Evolutionary conservation across 306 rosid genomes (phyloP).

Genomic region (Nissolia schottii): DNA sequence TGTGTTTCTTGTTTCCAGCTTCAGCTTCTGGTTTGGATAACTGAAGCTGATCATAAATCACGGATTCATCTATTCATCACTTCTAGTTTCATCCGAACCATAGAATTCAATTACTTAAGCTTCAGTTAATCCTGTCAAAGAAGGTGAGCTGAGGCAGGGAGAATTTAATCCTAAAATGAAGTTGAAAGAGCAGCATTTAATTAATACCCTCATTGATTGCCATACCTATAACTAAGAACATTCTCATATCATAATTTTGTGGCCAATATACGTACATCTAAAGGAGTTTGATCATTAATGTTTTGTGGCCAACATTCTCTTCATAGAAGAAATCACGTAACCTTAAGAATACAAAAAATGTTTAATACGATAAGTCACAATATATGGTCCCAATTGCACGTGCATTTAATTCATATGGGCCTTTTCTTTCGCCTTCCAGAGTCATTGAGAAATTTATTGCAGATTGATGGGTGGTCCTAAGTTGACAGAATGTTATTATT

Average conservation of each 20-base stretch:
- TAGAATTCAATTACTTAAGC: neutral
- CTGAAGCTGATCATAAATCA: neutral
- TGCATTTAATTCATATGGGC: constrained; percentile 31
- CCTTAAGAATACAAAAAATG: constrained; percentile 30
- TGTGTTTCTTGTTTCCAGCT: neutral
- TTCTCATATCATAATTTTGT: constrained; percentile 25
- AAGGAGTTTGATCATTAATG: constrained; percentile 26
- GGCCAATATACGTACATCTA: constrained; percentile 28
- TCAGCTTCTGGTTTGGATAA: constrained; percentile 1
- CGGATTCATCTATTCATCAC: neutral
- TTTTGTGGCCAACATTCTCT: constrained; percentile 39
- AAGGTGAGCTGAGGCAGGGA: neutral
- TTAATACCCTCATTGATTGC: constrained; percentile 19
- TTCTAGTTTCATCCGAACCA: neutral
- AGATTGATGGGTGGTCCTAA: constrained; percentile 41
- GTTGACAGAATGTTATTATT: constrained; percentile 15
- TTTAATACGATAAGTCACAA: constrained; percentile 38
- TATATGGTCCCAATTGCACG: constrained; percentile 36
- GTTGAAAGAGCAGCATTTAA: constrained; percentile 16
- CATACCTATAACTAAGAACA: constrained; percentile 27
- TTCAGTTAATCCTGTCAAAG: constrained; percentile 1
- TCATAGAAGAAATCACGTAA: constrained; percentile 19
- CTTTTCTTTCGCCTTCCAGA: constrained; percentile 30
- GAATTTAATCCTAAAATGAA: constrained; percentile 3
- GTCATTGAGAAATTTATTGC: constrained; percentile 31